Evolutionary conservation across 2,329 filamentous ascomycete species (phyloP), one percentile per base, ranked within the genome.

Genomic region (Passalora sequoiae): DNA sequence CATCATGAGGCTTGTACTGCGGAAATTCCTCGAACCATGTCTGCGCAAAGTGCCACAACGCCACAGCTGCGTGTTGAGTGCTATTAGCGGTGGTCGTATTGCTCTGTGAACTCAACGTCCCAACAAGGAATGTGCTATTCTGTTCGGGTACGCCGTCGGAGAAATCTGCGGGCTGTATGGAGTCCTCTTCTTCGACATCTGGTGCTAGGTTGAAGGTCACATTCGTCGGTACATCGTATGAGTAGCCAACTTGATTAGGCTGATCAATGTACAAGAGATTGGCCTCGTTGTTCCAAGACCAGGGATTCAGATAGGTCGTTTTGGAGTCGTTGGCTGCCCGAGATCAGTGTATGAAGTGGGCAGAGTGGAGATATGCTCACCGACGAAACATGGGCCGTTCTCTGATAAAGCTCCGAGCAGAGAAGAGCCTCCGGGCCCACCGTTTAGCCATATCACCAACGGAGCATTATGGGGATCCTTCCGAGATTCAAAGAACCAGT

Each of bases 11-110:
- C 46, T 61, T 61, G 49, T 61, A 61, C 8, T 53, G 38, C 1
- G 59, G 59, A 16, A 63, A 62, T 43, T 61, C 57, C 31, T 59
- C 67, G 20, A 84, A 62, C 57, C 53, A 61, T 1, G 57, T 77
- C 54, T 82, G 78, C 10, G 81, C 60, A 57, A 83, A 75, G 54
- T 84, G 79, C 78, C 80, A 84, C 9, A 79, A 66, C 3, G 77
- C 76, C 2, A 54, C 50, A 12, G 60, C 58, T 22, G 60, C 60
- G 46, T 61, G 56, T 30, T 52, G 50, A 3, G 60, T 61, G n/a
- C 48, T 55, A 38, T 62, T 61, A 4, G 54, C 58, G 6, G 59
- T 61, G 12, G 44, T 44, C 10, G 27, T 43, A 1, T 51, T 28
- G 40, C 76, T 71, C 15, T 73, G 66, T 25, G 77, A 78, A 46